Base-by-base conservation (phyloP, 139 green algal genomes). In the Diplosphaera chodatii region DNA sequence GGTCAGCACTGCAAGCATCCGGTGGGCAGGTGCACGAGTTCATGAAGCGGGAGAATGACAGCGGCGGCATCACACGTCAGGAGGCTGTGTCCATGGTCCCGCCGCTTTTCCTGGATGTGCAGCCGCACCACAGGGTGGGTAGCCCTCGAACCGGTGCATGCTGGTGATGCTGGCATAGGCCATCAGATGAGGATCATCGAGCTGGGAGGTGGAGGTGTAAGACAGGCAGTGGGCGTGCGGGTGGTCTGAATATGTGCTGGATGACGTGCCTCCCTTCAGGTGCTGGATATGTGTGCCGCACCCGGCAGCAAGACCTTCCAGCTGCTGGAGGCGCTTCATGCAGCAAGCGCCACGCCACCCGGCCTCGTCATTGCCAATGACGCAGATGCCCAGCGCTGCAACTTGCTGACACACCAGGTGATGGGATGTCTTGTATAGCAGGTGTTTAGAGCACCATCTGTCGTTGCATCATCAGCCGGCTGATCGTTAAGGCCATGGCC, bases 31-130 rank as follows among this genome's bases (percentile, higher is more conserved):
- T 96, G 65, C 91, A 97, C 68, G 87, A 92, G 32, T 93, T 91
- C 74, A 78, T 93, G 64, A 92, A 90, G 76, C 70, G 82, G 4
- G 86, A 90, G 59, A 89, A 96, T 64, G 90, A 95, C 13, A 78
- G 81, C 13, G 95, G 95, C 29, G 89, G 67, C 83, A 98, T 99
- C 86, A 97, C 90, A 4, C 81, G 95, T 4, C 95, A 99, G 86
- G 95, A 99, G 82, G 93, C 91, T 4, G 95, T 99, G 74, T 97
- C 91, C 69, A 99, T 99, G 95, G 90, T 99, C 63, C 95, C 95
- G 13, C 93, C 95, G 0, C 81, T 99, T 30, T 92, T 99, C 64
- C 82, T 99, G 74, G 94, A 98, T 55, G 91, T 98, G 56, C 81
- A 94, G 76, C 91, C 96, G 10, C 77, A 95, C 37, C 93, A 99